Evolutionary conservation across 2,329 filamentous ascomycete genomes (phyloP), one percentile per base, ranked within the genome.

Genomic region (Mycosphaerelloides madeirae): DNA sequence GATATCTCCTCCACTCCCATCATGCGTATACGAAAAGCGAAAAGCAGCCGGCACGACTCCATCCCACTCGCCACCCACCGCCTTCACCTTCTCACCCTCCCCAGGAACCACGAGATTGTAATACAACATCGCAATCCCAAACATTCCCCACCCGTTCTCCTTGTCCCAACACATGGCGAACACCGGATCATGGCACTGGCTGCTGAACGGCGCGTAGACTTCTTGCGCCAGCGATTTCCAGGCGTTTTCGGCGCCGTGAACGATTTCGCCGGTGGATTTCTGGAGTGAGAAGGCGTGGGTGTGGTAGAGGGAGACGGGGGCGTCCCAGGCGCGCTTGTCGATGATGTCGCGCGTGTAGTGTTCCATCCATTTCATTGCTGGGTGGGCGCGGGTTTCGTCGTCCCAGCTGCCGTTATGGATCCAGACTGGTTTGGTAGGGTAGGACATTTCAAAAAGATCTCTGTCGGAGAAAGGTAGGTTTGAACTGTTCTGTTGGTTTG

Each of bases 11-110:
- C 43, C 50, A 5, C 5, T 25, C 22, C 22, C 22, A 22, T 54
- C 49, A 48, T 59, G 57, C 4, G 52, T 42, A 47, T 57, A 58
- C 25, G 43, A 31, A 25, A 61, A 61, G 15, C 46, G 47, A 46
- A 60, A 61, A 11, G 48, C 55, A 29, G 41, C 44, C 16, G 50
- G 43, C 29, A 43, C 44, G 7, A 52, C 53, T 9, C 52, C 55
- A 51, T 60, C 58, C 57, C 58, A 62, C 34, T 54, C 48, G 36
- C 54, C 54, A 2, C 56, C 57, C 7, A 46, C 37, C 39, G 46
- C 55, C 31, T 51, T 48, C 6, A 46, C 36, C 36, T 52, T 52
- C 14, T 41, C 28, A 4, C 38, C 50, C 14, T 53, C 40, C 2
- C 52, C 54, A 3, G 51, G 49, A 4, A 50, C 55, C 2, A 43